phyloP scores from a whole-genome alignment of 306 rosid species.

The Leucaena leucocephala region DNA sequence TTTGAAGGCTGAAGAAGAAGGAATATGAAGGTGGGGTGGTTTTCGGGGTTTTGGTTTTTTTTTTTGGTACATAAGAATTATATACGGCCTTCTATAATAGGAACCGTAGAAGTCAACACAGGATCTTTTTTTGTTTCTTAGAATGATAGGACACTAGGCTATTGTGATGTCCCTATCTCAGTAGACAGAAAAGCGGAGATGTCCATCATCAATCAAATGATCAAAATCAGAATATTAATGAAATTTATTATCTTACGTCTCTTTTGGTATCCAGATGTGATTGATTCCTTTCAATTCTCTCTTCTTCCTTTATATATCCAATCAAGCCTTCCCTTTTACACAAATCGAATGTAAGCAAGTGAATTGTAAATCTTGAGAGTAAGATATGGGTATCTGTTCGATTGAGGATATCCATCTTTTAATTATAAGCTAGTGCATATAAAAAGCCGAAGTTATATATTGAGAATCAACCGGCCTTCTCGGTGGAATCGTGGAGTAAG shows the following conservation, averaged over 20 bases:
- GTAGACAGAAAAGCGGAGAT: conserved; percentile 27
- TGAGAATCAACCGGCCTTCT: background rate
- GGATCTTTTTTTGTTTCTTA: conserved; percentile 30
- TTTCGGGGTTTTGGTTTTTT: conserved; percentile 40
- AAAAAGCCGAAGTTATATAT: background rate
- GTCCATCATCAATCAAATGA: conserved; percentile 15
- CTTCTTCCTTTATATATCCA: too few relatives aligned
- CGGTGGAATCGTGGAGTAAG: background rate
- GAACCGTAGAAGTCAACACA: conserved; percentile 47
- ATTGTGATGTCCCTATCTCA: conserved; percentile 24
- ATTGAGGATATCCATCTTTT: background rate
- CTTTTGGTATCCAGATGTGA: conserved; percentile 21
- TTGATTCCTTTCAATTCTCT: background rate
- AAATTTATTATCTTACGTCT: conserved; percentile 20
- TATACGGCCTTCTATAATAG: conserved; percentile 39
- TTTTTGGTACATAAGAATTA: conserved; percentile 53
- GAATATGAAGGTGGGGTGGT: background rate
- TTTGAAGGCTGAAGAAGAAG: conserved; percentile 25
- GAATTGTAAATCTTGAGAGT: background rate
- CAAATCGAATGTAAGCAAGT: background rate
- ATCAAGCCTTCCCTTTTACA: background rate
- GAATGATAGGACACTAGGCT: conserved; percentile 18
- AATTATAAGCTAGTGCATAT: background rate
- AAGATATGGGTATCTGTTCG: background rate
- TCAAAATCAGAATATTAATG: conserved; percentile 15